Conservation (phyloP, 2,329 filamentous ascomycete species). For the Didymellaceae sp. region DNA sequence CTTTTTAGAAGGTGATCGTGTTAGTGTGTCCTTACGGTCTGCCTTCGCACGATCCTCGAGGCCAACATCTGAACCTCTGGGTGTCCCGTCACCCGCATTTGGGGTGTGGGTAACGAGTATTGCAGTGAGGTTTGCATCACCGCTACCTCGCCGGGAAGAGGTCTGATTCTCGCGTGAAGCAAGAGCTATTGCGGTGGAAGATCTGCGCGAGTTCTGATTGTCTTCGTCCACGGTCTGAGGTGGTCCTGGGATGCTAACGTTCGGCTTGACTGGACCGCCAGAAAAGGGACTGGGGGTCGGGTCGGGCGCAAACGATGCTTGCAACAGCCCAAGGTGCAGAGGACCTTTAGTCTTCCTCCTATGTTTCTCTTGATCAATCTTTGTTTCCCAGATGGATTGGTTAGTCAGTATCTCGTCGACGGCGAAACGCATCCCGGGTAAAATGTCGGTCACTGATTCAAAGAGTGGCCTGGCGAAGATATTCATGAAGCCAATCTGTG, state of each 20-base stretch:
- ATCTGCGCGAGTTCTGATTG: slow-evolving; percentile 35
- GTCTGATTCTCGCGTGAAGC: slow-evolving; percentile 43
- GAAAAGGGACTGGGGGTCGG: slow-evolving; percentile 45
- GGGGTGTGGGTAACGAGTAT: slow-evolving; percentile 48
- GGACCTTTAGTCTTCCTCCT: slow-evolving; percentile 48
- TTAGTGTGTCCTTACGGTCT: slow-evolving; percentile 41
- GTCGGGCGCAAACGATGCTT: slow-evolving; percentile 34
- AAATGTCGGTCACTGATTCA: slow-evolving; percentile 81
- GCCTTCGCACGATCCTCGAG: slow-evolving; percentile 28
- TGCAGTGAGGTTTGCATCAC: slow-evolving; percentile 49
- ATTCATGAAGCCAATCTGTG: slow-evolving; percentile 96
- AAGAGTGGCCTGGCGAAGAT: slow-evolving; percentile 94
- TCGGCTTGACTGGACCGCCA: slow-evolving; percentile 28
- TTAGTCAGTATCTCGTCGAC: slow-evolving; percentile 83
- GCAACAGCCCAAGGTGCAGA: slow-evolving; percentile 30
- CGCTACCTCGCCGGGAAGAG: slow-evolving; percentile 47
- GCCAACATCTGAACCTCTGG: slow-evolving; percentile 23
- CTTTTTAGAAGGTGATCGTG: slow-evolving; percentile 29
- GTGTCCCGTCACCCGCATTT: slow-evolving; percentile 34
- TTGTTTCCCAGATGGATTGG: slow-evolving; percentile 73
- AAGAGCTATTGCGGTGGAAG: slow-evolving; percentile 37
- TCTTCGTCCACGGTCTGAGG: slow-evolving; percentile 23
- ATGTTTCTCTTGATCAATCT: slow-evolving; percentile 68
- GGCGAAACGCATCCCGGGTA: slow-evolving; percentile 84
- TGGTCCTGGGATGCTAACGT: slow-evolving; percentile 15